A percentile compares a stretch with the other conserved stretches of the same genome.
These are phyloP conservation scores for Fusarium penzigii DNA, from an alignment of 2,329 filamentous ascomycete species.

Conservation along the genomic window DNA sequence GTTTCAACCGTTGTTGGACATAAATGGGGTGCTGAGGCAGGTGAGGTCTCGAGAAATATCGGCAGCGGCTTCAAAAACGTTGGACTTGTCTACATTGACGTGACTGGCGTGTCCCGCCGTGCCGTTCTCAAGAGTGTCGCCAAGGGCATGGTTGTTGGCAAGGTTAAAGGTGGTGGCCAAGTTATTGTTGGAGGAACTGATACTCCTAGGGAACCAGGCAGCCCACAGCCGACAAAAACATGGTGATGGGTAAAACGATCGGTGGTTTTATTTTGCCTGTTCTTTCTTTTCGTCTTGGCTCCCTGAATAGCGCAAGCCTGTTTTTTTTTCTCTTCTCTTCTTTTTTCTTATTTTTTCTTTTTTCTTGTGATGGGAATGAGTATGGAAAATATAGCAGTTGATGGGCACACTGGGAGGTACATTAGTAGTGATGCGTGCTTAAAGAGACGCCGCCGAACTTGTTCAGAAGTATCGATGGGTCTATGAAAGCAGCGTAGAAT, in stretches of 20 bases:
- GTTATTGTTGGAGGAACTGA: slow-evolving; percentile 71
- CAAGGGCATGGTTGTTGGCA: slow-evolving; percentile 91
- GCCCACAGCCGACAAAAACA: too few relatives aligned
- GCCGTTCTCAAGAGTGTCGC: slow-evolving; percentile 94
- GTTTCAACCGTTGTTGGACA: slow-evolving; percentile 87
- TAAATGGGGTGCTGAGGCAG: slow-evolving; percentile 83
- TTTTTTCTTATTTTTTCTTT: neutral
- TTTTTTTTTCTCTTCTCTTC: neutral
- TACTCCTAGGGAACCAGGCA: too few relatives aligned
- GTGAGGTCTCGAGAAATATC: slow-evolving; percentile 71
- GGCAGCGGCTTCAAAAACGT: slow-evolving; percentile 94
- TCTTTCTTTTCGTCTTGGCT: too few relatives aligned
- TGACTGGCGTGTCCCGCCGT: slow-evolving; percentile 84
- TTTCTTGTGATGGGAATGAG: slow-evolving; percentile 3
- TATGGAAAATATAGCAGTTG: neutral
- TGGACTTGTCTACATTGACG: slow-evolving; percentile 95
- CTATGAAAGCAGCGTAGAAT: too few relatives aligned
- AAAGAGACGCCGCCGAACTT: too few relatives aligned
- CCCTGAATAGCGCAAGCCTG: too few relatives aligned
- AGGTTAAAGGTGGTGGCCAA: slow-evolving; percentile 72
- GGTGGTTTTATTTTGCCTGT: too few relatives aligned
- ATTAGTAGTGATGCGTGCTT: neutral
- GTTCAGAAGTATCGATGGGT: too few relatives aligned
- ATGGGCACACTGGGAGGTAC: neutral
- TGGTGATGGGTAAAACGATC: too few relatives aligned